Percentiles rank a stretch among this genome's conserved stretches.
phyloP scores from a whole-genome alignment of 2,329 filamentous ascomycete genomes.

The Epichloe aotearoae region DNA sequence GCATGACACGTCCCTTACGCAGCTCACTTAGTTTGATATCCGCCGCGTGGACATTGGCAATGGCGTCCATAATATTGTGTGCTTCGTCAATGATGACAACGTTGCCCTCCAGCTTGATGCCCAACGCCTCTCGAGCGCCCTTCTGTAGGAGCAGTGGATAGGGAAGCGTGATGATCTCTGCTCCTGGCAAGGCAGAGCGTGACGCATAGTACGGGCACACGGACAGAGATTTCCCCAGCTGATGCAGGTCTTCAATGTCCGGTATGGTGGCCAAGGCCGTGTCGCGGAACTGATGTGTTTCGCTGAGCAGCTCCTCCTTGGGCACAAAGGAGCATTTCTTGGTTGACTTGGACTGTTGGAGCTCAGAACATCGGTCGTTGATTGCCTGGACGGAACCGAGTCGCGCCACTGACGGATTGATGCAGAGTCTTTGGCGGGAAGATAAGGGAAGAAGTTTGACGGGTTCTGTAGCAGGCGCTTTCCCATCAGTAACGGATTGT shows the following conservation, averaged over 20 bases:
- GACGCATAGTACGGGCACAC: conserved; percentile 98
- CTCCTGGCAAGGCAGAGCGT: conserved; percentile 63
- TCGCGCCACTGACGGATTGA: conserved; percentile 68
- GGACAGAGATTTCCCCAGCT: conserved; percentile 61
- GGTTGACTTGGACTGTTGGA: conserved; percentile 55
- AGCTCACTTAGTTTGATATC: conserved; percentile 63
- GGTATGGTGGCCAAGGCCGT: conserved; percentile 70
- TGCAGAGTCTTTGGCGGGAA: conserved; percentile 77
- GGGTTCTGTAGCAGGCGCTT: conserved; percentile 18
- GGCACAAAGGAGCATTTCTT: conserved; percentile 66
- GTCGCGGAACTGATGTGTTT: conserved; percentile 74
- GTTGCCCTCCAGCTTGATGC: conserved; percentile 73
- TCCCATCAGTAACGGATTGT: conserved; percentile 18
- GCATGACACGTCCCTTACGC: conserved; percentile 56
- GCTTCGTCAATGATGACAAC: conserved; percentile 95
- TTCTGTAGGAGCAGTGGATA: conserved; percentile 85
- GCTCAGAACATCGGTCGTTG: conserved; percentile 82
- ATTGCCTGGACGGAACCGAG: conserved; percentile 66
- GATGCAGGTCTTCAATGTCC: conserved; percentile 84
- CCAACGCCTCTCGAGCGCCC: conserved; percentile 74
- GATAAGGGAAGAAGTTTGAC: conserved; percentile 75
- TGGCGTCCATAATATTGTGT: conserved; percentile 94
- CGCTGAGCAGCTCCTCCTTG: conserved; percentile 57
- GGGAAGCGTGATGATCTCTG: conserved; percentile 83
- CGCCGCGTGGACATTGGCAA: conserved; percentile 74